Percentiles rank a stretch among this genome's conserved stretches.
Conservation (phyloP, 2,329 filamentous ascomycete species). For the Diaporthe nobilis region DNA sequence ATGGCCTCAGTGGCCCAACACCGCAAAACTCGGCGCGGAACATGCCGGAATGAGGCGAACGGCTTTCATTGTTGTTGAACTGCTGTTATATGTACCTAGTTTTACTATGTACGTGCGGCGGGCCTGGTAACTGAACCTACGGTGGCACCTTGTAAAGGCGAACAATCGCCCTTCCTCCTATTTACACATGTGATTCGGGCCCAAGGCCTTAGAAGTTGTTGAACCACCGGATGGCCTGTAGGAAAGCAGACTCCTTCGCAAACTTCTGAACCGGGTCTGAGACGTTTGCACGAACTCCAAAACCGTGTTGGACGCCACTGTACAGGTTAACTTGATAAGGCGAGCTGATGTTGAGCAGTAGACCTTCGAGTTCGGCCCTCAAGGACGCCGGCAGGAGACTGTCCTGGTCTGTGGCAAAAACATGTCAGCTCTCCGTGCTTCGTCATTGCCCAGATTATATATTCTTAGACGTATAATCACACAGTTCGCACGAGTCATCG, state of each 20-base stretch:
- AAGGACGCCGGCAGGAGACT: conserved; percentile 15
- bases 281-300: conserved; percentile 34
- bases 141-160: neutral
- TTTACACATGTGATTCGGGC: neutral
- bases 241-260: conserved; percentile 38
- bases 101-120: neutral
- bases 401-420: conserved; percentile 27
- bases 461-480: neutral
- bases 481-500: conserved; percentile 22
- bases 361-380: conserved; percentile 23
- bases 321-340: conserved; percentile 34
- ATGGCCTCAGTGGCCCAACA: neutral
- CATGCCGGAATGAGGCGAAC: neutral
- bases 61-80: neutral
- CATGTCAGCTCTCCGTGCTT: conserved; percentile 1
- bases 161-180: neutral
- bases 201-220: conserved; percentile 4
- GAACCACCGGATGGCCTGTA: conserved; percentile 39
- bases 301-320: conserved; percentile 34
- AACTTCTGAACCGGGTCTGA: conserved; percentile 37
- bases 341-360: conserved; percentile 34
- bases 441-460: neutral
- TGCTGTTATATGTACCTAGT: neutral
- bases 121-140: neutral
- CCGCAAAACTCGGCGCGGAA: neutral